Conservation (phyloP, 2,329 filamentous ascomycete species). For the Sarocladiaceae sp. region DNA sequence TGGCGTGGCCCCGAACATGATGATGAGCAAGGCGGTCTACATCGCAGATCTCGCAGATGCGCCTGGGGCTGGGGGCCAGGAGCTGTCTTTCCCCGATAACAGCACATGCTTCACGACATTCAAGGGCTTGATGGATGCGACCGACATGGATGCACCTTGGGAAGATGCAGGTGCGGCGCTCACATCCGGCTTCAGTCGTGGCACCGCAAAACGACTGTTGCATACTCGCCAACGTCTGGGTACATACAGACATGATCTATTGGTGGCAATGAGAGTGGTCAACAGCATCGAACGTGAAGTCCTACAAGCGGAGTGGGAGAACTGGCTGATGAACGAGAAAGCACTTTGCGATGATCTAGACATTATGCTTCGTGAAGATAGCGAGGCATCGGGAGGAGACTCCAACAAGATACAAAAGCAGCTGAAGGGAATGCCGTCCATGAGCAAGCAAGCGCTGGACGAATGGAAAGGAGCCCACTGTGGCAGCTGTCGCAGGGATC, state of each 20-base stretch:
- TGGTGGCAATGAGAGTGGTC: slow-evolving; percentile 86
- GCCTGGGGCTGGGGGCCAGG: slow-evolving; percentile 30
- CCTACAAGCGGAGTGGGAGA: slow-evolving; percentile 84
- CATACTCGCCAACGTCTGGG: slow-evolving; percentile 81
- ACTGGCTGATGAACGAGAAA: slow-evolving; percentile 81
- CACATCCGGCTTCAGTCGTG: slow-evolving; percentile 42
- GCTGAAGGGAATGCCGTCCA: slow-evolving; percentile 22
- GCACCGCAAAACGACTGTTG: slow-evolving; percentile 62
- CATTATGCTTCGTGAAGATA: slow-evolving; percentile 33
- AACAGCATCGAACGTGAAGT: slow-evolving; percentile 87
- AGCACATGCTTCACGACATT: slow-evolving; percentile 62
- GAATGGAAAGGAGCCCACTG: slow-evolving; percentile 52
- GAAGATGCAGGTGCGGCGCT: slow-evolving; percentile 47
- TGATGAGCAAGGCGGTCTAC: slow-evolving; percentile 85
- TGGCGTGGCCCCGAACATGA: slow-evolving; percentile 71
- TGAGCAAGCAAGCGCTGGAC: slow-evolving; percentile 33
- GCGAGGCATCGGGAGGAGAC: slow-evolving; percentile 15
- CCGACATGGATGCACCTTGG: slow-evolving; percentile 53
- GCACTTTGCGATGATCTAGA: slow-evolving; percentile 64
- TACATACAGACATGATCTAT: slow-evolving; percentile 79
- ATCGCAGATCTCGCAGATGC: slow-evolving; percentile 73
- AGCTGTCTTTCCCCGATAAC: slow-evolving; percentile 33
- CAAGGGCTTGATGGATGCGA: slow-evolving; percentile 51
- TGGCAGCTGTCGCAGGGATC: slow-evolving; percentile 49
- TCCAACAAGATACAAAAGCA: slow-evolving; percentile 26